A percentile compares a stretch with the other conserved stretches of the same genome.
These are phyloP conservation scores for Zygoascus meyerae DNA, from an alignment of 1,139 yeast species.

Conservation along the genomic window DNA sequence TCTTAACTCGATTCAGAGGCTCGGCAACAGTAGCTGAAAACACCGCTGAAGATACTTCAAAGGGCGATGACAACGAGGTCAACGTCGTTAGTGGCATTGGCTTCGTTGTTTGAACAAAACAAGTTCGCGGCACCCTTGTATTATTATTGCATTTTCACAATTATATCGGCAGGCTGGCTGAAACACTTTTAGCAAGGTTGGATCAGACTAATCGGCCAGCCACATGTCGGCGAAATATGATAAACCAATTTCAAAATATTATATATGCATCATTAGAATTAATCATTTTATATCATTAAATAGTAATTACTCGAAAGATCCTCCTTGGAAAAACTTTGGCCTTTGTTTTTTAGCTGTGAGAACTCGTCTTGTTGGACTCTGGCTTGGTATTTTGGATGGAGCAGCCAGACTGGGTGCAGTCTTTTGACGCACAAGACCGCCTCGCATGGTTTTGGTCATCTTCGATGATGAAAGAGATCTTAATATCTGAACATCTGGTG, in stretches of 20 bases:
- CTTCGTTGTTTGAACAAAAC: conserved; percentile 4
- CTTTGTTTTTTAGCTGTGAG: background rate
- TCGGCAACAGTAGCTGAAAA: background rate
- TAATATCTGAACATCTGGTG: conserved; percentile 1
- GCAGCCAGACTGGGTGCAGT: background rate
- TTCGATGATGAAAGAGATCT: conserved; percentile 3
- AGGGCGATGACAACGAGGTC: conserved; percentile 1
- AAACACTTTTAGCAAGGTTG: too few relatives aligned
- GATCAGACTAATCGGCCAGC: too few relatives aligned
- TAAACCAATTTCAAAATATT: too few relatives aligned
- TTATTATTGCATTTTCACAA: too few relatives aligned
- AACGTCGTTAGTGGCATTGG: conserved; percentile 4
- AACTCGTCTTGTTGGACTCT: background rate
- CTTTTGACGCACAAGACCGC: conserved; percentile 3
- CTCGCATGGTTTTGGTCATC: background rate
- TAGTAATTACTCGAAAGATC: conserved; percentile 1
- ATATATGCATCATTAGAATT: too few relatives aligned
- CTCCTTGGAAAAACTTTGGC: conserved; percentile 1
- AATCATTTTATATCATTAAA: too few relatives aligned
- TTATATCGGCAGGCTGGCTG: too few relatives aligned
- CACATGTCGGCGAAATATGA: too few relatives aligned
- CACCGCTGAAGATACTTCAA: background rate
- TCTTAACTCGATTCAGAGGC: background rate
- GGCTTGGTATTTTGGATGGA: background rate
- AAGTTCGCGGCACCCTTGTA: too few relatives aligned